phyloP scores from a whole-genome alignment of 108 stramenopile species.

The Stephanodiscus triporus region DNA sequence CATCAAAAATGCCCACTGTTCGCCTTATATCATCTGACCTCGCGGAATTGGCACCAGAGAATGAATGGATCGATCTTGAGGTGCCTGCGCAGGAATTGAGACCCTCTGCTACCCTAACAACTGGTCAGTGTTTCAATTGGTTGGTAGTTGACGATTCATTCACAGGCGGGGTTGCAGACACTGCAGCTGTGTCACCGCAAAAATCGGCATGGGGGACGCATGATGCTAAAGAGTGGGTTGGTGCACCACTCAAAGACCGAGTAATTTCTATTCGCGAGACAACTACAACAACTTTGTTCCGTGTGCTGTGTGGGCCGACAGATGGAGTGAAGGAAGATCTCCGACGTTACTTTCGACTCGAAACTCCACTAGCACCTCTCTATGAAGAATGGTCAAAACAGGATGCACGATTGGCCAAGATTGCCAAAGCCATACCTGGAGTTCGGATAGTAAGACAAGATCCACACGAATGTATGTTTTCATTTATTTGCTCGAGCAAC shows the following conservation, averaged over 20 bases:
- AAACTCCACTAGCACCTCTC: conserved; percentile 59
- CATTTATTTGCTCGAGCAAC: conserved; percentile 97
- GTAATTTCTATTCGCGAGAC: conserved; percentile 81
- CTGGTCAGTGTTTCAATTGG: conserved; percentile 89
- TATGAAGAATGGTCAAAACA: conserved; percentile 77
- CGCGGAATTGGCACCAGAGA: conserved; percentile 47
- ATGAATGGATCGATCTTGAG: conserved; percentile 66
- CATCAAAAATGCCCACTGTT: conserved; percentile 22
- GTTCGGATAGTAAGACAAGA: conserved; percentile 92
- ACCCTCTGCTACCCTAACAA: conserved; percentile 82
- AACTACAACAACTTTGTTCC: conserved; percentile 70
- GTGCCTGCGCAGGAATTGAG: conserved; percentile 76
- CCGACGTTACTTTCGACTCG: conserved; percentile 76
- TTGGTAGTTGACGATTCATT: conserved; percentile 53
- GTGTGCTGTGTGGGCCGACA: conserved; percentile 56
- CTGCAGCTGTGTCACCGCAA: conserved; percentile 13
- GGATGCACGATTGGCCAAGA: conserved; percentile 60
- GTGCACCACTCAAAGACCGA: conserved; percentile 49
- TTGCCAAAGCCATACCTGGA: conserved; percentile 82
- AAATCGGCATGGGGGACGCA: conserved; percentile 86
- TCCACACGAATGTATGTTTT: conserved; percentile 95
- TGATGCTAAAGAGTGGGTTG: conserved; percentile 87
- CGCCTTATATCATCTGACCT: conserved; percentile 41
- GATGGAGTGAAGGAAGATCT: conserved; percentile 50
- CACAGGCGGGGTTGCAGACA: conserved; percentile 13